Base-by-base conservation (phyloP, 192 early-diverging fungal genomes). In the Backusella morwellensis region DNA sequence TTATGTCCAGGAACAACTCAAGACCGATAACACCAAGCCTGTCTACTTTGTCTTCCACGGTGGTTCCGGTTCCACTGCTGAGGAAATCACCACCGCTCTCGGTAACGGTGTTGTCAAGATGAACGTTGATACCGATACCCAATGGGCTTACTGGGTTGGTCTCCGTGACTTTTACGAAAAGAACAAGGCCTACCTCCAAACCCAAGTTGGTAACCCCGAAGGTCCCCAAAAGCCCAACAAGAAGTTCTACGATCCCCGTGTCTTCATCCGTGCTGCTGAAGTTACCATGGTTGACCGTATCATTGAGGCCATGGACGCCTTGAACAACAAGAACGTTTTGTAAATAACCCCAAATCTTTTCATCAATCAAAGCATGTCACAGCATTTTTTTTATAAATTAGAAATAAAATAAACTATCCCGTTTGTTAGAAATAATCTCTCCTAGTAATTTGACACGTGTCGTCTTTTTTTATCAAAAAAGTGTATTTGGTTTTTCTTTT, bases 51-150 rank as follows among this genome's bases (percentile, higher is more conserved):
- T 98, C 76, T 98, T 98, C 95, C 97, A 98, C 90, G 97, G 97
- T 79, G 97, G 97, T 76, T 97, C 95, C 19, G 97, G 97, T 69
- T 83, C 76, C 47, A 68, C 86, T 21, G 36, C 40, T 19, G 40
- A 83, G 23, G 78, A 80, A 66, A 83, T 79, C 56, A 70, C 63
- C 17, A 78, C 76, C 56, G 82, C 83, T 52, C 79, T 84, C 42
- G 14, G 34, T 14, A 19, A 74, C 15, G 84, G 97, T 82, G 96
- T 97, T 35, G 90, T 98, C 86, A 98, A 98, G 94, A 98, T 98
- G 97, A 98, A 98, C 90, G 95, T 98, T 84, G 97, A 98, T 83
- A 98, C 97, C 69, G 97, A 98, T 83, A 98, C 97, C 47, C 97
- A 98, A 88, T 98, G 93, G 93, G 95, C 96, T 35, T 98, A 97